A percentile compares a stretch with the other conserved stretches of the same genome.
Conservation (phyloP, 305 asterid species). For the Fraxinus platypoda region DNA sequence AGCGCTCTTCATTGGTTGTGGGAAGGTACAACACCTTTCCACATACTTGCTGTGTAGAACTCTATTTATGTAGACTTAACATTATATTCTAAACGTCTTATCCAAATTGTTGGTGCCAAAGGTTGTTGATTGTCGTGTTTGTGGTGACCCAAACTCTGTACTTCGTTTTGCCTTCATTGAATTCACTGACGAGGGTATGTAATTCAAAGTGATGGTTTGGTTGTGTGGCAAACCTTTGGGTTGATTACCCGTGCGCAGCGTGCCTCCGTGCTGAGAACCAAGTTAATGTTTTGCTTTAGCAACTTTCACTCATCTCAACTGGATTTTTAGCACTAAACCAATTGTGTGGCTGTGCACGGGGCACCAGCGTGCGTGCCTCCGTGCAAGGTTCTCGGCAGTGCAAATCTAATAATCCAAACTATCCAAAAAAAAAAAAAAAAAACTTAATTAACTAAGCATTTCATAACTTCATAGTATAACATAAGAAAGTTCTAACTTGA, state of each 20-base stretch:
- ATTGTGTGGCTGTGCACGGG: no score
- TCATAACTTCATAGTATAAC: neutral
- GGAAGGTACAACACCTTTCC: constrained; percentile 54
- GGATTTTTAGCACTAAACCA: no score
- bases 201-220: constrained; percentile 9
- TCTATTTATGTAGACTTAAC: neutral
- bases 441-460: neutral
- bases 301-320: no score
- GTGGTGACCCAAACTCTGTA: constrained; percentile 94
- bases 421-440: neutral
- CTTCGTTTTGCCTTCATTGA: constrained; percentile 89
- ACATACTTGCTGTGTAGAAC: constrained; percentile 2
- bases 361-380: no score
- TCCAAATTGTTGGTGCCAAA: constrained; percentile 28
- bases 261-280: no score
- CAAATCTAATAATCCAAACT: neutral
- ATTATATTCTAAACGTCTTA: constrained; percentile 8
- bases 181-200: constrained; percentile 81
- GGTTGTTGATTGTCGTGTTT: constrained; percentile 93
- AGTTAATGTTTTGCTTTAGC: no score
- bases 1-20: constrained; percentile 75
- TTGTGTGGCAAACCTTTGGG: neutral
- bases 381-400: neutral
- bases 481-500: neutral
- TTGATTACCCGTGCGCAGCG: no score